Evolutionary conservation across 2,329 filamentous ascomycete species (phyloP).

Genomic region (Xylaria hypoxylon): DNA sequence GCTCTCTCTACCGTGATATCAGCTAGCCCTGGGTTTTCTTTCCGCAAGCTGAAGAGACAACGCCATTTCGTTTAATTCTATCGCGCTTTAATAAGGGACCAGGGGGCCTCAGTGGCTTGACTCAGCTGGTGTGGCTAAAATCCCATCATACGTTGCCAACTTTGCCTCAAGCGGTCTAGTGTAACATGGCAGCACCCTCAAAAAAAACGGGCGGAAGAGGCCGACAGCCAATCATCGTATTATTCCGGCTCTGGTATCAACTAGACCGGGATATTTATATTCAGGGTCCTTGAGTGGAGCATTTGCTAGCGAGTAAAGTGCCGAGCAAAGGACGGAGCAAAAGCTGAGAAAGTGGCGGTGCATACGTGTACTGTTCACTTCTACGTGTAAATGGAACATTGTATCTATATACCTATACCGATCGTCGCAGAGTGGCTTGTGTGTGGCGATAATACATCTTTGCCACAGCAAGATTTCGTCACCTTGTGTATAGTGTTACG

Average conservation of each 20-base stretch:
- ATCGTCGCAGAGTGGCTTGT: neutral
- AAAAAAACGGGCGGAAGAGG: constrained; percentile 47
- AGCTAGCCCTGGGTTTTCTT: constrained; percentile 21
- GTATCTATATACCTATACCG: neutral
- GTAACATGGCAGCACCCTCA: constrained; percentile 10
- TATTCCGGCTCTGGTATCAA: neutral
- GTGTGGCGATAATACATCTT: neutral
- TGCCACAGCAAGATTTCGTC: neutral
- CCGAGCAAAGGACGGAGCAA: no score
- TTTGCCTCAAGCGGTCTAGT: constrained; percentile 31
- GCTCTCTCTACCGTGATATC: constrained; percentile 8
- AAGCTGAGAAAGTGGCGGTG: constrained; percentile 47
- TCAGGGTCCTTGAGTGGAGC: constrained; percentile 23
- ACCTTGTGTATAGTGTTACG: neutral
- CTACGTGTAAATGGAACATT: neutral
- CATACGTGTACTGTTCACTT: constrained; percentile 38
- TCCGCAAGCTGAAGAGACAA: constrained; percentile 21
- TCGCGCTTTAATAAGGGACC: constrained; percentile 41
- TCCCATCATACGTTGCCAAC: constrained; percentile 31
- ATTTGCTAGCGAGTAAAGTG: no score
- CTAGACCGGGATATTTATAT: constrained; percentile 23
- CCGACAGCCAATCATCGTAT: constrained; percentile 23
- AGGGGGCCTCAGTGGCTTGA: constrained; percentile 47
- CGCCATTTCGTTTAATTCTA: constrained; percentile 44
- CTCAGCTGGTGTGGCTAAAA: constrained; percentile 50